These are phyloP conservation scores for Apodospora peruviana DNA, from an alignment of 495 filamentous ascomycete species.

Conservation along the genomic window DNA sequence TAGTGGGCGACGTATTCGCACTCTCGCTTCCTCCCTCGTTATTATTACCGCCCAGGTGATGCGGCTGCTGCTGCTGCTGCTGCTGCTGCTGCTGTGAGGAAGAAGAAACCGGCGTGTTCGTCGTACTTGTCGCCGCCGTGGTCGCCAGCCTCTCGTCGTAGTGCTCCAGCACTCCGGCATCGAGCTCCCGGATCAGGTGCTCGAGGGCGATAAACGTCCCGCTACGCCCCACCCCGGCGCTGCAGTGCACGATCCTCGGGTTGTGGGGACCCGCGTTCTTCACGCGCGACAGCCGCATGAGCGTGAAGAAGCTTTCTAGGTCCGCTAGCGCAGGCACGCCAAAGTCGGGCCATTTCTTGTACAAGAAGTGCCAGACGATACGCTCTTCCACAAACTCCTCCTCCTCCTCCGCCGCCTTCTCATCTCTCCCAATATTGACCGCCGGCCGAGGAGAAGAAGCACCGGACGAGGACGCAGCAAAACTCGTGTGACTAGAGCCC, in stretches of 20 bases:
- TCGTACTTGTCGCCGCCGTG: background rate
- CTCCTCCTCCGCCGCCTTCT: background rate
- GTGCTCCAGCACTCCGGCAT: conserved; percentile 61
- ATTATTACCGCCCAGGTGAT: conserved; percentile 15
- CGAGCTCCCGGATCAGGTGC: conserved; percentile 76
- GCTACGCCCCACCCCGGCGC: conserved; percentile 87
- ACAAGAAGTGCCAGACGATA: conserved; percentile 83
- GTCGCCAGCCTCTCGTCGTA: conserved; percentile 16
- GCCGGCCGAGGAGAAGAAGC: background rate
- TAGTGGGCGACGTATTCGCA: background rate
- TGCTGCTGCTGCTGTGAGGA: too few relatives aligned
- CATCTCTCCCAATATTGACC: background rate
- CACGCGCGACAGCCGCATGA: conserved; percentile 69
- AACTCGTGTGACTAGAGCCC: background rate
- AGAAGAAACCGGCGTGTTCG: background rate
- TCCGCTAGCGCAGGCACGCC: conserved; percentile 78
- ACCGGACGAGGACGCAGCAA: background rate
- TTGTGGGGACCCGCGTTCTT: conserved; percentile 61
- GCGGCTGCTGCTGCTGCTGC: too few relatives aligned
- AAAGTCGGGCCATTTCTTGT: conserved; percentile 92
- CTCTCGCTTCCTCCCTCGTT: background rate
- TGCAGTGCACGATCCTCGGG: conserved; percentile 88
- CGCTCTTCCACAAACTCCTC: conserved; percentile 43
- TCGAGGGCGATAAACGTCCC: conserved; percentile 96
- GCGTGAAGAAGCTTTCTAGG: conserved; percentile 67